Conservation (phyloP, 768 basidiomycete genomes). For the Lactarius trivialis region DNA sequence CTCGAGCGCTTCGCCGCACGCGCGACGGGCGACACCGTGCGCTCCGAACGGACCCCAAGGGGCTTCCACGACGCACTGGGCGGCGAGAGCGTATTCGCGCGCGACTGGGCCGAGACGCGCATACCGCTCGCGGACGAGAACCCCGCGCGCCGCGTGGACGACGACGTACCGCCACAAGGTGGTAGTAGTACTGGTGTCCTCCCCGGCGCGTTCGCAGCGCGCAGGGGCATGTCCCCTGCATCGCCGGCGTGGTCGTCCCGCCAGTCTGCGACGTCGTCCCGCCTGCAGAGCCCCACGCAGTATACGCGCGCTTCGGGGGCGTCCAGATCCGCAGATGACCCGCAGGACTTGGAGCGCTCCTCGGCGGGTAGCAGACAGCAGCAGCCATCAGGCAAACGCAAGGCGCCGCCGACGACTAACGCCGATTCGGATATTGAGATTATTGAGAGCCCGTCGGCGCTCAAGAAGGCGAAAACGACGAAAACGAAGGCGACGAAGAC, state of each 20-base stretch:
- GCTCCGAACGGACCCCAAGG: slow-evolving; percentile 30
- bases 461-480: slow-evolving; percentile 26
- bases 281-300: slow-evolving; percentile 46
- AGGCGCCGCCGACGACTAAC: slow-evolving; percentile 31
- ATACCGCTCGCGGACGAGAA: slow-evolving; percentile 36
- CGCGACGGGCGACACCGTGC: slow-evolving; percentile 48
- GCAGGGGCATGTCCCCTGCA: slow-evolving; percentile 40
- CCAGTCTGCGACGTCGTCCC: slow-evolving; percentile 26
- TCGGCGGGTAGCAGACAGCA: slow-evolving; percentile 18
- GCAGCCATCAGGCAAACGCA: slow-evolving; percentile 40
- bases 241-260: slow-evolving; percentile 46
- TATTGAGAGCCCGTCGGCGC: slow-evolving; percentile 24
- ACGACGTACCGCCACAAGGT: slow-evolving; percentile 31
- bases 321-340: slow-evolving; percentile 27
- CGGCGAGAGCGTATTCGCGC: slow-evolving; percentile 56
- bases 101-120: slow-evolving; percentile 75
- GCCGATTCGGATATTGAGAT: slow-evolving; percentile 29
- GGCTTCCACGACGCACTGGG: slow-evolving; percentile 60
- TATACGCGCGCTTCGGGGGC: slow-evolving; percentile 33
- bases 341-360: slow-evolving; percentile 39
- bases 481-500: slow-evolving; percentile 17
- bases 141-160: slow-evolving; percentile 28
- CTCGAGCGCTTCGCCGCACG: slow-evolving; percentile 65
- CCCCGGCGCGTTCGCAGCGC: slow-evolving; percentile 29
- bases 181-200: too few relatives aligned